phyloP scores from a whole-genome alignment of 306 rosid genomes.

The Glycine soja region DNA sequence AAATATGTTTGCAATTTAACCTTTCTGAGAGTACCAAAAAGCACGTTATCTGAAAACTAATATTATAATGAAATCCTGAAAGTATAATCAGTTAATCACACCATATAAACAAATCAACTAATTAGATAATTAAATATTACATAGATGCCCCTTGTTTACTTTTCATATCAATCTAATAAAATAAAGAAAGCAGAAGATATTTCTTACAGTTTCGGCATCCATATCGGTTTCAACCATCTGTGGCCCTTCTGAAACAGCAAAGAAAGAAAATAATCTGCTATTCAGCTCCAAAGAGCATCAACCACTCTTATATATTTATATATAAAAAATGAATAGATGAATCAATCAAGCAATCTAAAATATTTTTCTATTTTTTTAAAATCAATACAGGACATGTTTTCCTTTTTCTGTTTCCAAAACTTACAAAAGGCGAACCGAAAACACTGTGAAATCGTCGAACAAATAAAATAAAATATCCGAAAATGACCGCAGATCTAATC shows the following conservation, averaged over 20 bases:
- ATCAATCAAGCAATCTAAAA: neutral
- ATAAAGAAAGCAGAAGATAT: slow-evolving; percentile 6
- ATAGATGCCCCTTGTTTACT: neutral
- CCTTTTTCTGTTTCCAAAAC: slow-evolving; percentile 28
- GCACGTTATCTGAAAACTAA: neutral
- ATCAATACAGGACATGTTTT: neutral
- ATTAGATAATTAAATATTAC: neutral
- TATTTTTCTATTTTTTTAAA: neutral
- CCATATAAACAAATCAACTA: neutral
- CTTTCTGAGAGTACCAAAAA: neutral
- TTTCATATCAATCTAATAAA: slow-evolving; percentile 2
- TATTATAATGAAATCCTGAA: neutral
- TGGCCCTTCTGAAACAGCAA: slow-evolving; percentile 31
- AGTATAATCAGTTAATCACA: neutral
- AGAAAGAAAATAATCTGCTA: slow-evolving; percentile 23
- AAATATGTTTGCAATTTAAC: neutral
- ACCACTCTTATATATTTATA: neutral
- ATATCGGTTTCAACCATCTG: slow-evolving; percentile 46
- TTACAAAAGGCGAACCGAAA: neutral
- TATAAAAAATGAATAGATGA: neutral
- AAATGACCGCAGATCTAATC: slow-evolving; percentile 34
- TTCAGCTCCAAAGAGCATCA: slow-evolving; percentile 42
- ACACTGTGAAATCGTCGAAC: neutral
- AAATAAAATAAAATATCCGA: neutral
- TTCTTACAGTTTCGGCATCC: slow-evolving; percentile 49